Conservation (phyloP, 2,329 filamentous ascomycete genomes). For the Colletotrichum filicis region DNA sequence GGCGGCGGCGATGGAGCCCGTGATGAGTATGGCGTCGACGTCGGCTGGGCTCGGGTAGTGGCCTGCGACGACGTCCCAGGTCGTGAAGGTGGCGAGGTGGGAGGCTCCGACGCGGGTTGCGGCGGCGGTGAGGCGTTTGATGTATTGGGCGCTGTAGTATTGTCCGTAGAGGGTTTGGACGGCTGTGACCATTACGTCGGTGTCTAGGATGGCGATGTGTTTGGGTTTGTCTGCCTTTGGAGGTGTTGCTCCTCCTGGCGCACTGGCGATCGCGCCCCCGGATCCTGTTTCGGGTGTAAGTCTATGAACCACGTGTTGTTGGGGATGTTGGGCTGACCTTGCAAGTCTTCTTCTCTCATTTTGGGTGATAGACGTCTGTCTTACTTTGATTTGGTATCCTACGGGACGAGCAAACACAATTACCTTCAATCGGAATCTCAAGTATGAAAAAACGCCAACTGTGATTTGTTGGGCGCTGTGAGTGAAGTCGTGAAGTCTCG, state of each 20-base stretch:
- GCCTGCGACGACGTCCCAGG: conserved; percentile 45
- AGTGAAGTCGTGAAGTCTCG: neutral
- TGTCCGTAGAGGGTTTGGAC: conserved; percentile 8
- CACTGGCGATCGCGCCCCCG: neutral
- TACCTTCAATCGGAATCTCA: too few relatives aligned
- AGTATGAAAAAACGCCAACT: too few relatives aligned
- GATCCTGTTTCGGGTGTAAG: neutral
- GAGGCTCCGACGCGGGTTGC: conserved; percentile 20
- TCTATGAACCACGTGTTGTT: too few relatives aligned
- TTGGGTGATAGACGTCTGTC: too few relatives aligned
- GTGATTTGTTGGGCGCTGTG: neutral
- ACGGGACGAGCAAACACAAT: too few relatives aligned
- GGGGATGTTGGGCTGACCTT: neutral
- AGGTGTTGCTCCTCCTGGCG: neutral
- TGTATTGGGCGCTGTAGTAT: conserved; percentile 22
- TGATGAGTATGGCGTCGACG: conserved; percentile 45
- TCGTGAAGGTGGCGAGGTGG: conserved; percentile 34
- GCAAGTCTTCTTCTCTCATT: neutral
- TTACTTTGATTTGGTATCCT: too few relatives aligned
- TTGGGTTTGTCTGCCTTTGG: neutral
- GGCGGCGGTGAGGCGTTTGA: conserved; percentile 8
- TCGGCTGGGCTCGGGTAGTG: conserved; percentile 41
- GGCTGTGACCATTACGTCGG: conserved; percentile 22
- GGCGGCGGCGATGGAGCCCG: conserved; percentile 51
- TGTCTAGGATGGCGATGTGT: conserved; percentile 21